Evolutionary conservation across 2,329 filamentous ascomycete genomes (phyloP), one percentile per base, ranked within the genome.

Genomic region (Aspergillus tanneri): DNA sequence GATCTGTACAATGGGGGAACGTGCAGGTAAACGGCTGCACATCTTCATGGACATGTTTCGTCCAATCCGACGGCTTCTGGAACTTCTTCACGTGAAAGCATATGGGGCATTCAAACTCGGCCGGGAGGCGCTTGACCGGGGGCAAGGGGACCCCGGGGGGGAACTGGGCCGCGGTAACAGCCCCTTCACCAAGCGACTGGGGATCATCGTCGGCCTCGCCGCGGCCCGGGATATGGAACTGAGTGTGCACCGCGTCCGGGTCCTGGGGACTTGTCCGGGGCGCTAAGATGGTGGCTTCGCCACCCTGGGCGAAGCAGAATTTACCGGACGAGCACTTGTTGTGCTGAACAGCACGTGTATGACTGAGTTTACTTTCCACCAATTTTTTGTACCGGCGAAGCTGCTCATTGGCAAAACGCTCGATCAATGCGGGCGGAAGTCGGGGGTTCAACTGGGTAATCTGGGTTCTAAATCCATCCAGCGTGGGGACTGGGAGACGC

Each of bases 11-110:
- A 42, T 83, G 79, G 2, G 87, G 83, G 74, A 92, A 96, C 0
- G 90, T 96, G 70, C 91, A 96, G 3, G 89, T 95, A 59, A 96
- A 96, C 0, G 91, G 91, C 64, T 93, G 88, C 1, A 96, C 83
- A 65, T 96, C 91, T 69, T 96, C 91, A 59, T 95, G 89, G 1
- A 96, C 88, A 63, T 96, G 91, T 67, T 96, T 96, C 1, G 90
- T 95, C 91, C 91, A 96, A 69, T 96, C 91, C 0, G 90, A 96
- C 12, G 90, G 91, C 68, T 96, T 96, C 59, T 85, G 82, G 59
- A 93, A 90, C 60, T 84, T 89, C 75, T 93, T 95, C 43, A 84
- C 80, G 58, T 85, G 83, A 73, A 89, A 96, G 72, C 91, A 96
- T 18, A 96, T 75, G 28, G 87, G 86, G 58, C 91, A 96, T 72